Evolutionary conservation across 169 alveolate genomes (phyloP), one percentile per base, ranked within the genome.

Genomic region (Cryptosporidium meleagridis): DNA sequence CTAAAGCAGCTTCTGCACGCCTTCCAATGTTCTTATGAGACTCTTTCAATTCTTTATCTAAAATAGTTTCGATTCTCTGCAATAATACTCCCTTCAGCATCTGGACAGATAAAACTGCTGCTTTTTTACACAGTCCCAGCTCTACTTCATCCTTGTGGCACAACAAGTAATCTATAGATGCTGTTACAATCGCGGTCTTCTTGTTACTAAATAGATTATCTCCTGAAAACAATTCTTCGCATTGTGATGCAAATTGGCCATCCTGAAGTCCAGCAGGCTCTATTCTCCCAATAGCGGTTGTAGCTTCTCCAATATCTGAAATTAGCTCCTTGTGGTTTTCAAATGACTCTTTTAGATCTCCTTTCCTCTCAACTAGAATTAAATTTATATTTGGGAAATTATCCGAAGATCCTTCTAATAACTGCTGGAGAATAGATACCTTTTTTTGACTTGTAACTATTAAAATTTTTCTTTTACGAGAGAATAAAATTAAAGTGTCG

Each of bases 371-470:
- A 61, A 80, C 45, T 31, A 80, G 37, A 5, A 41, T 80, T 26
- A 80, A 7, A n/a, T 80, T 51, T 45, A 80, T 45, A 35, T 48
- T 21, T 14, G 62, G 58, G 16, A 26, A 37, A 26, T 80, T 35
- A 14, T 39, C n/a, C n/a, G 80, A 31, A 41, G 58, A 23, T n/a
- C 39, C 59, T 18, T 80, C 80, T 41, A 80, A 33, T 26, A 80
- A 23, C 31, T 80, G 89, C 10, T 65, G 59, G 5, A 80, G 68
- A 12, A 80, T 80, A 3, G 48, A 80, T 39, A 93, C 96, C 68
- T 96, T 96, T 70, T 96, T 96, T 55, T 96, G 96, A 44, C 97
- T 93, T 3, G 98, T 95, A 21, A 96, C 85, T 31, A 96, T 95
- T 67, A 91, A 48, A 93, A 95, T 69, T 39, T 91, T 93, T 29